phyloP scores from a whole-genome alignment of 768 basidiomycete species.

The Lactarius hengduanensis region DNA sequence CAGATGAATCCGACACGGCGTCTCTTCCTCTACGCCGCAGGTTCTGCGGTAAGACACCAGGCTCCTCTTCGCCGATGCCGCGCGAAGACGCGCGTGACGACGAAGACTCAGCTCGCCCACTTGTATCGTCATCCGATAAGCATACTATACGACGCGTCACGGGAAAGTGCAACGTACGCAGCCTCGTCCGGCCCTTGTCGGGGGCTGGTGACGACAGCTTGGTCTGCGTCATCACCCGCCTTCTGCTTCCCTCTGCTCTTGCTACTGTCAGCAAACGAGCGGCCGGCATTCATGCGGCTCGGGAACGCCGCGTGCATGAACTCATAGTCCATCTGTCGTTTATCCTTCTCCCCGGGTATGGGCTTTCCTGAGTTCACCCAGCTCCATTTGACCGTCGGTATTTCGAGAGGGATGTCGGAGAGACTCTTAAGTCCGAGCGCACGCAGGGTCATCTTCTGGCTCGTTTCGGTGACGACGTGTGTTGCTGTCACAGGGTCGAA shows the following conservation, averaged over 20 bases:
- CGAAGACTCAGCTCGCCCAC: constrained; percentile 4
- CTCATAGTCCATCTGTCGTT: constrained; percentile 24
- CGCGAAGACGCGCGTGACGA: constrained; percentile 14
- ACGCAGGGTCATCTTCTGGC: constrained; percentile 33
- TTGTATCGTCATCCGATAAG: neutral
- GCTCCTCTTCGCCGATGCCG: constrained; percentile 6
- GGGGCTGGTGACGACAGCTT: neutral
- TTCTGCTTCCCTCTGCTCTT: constrained; percentile 22
- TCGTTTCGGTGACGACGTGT: constrained; percentile 60
- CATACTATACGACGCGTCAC: neutral
- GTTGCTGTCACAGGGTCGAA: constrained; percentile 60
- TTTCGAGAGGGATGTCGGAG: constrained; percentile 50
- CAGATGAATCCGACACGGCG: neutral
- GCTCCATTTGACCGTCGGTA: constrained; percentile 22
- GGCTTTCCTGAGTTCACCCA: constrained; percentile 26
- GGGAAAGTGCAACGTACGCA: constrained; percentile 7
- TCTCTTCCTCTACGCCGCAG: neutral
- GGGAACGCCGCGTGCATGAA: constrained; percentile 27
- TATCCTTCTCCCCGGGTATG: constrained; percentile 17
- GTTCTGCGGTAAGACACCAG: neutral
- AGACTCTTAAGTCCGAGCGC: constrained; percentile 50
- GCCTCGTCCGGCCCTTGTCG: neutral
- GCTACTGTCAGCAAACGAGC: neutral
- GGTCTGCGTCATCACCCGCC: neutral
- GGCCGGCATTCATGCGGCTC: constrained; percentile 25